Evolutionary conservation across 1,284 basidiomycete genomes (phyloP), one percentile per base, ranked within the genome.

Genomic region (Ceratobasidium sp.): DNA sequence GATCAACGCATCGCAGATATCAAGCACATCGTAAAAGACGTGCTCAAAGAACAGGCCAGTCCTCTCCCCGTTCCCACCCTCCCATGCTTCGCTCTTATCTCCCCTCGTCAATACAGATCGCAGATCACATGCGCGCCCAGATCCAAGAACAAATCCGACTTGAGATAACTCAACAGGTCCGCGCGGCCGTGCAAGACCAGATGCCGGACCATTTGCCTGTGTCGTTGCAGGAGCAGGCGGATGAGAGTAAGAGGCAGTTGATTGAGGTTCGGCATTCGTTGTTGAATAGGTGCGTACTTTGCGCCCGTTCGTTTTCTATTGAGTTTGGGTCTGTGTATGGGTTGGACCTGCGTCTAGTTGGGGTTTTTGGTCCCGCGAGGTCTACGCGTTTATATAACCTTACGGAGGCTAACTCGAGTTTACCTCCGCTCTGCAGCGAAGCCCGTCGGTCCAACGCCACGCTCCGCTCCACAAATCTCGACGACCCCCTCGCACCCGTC

Each of bases 401-500:
- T 59, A 54, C 56, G 8, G 41, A 14, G 29, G 36, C 45, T 47
- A 59, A 33, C 44, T 56, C 57, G 36, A 24, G 48, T 41, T n/a
- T 41, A 41, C 36, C 11, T 41, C 48, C 33, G 27, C 27, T 71
- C 19, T 59, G 9, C 75, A 89, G 89, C 1, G 83, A 87, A 75
- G 85, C 89, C 22, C 83, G 89, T 66, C 82, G 84, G n/a, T 79
- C 77, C 33, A 90, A 90, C 79, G 82, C 87, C 2, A 80, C 77
- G 2, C 72, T 87, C 19, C 82, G 85, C n/a, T 77, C 82, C 0
- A 83, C 80, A 51, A 82, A 87, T 78, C 78, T 86, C 24, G 81
- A 85, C 74, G 87, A 88, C 63, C 79, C 80, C 0, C 81, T 90
- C 48, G 80, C 81, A 7, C 79, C 81, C 1, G 82, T 90, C n/a